These are phyloP conservation scores for Suhomyces kilbournensis DNA, from an alignment of 805 yeast genomes.

Conservation along the genomic window DNA sequence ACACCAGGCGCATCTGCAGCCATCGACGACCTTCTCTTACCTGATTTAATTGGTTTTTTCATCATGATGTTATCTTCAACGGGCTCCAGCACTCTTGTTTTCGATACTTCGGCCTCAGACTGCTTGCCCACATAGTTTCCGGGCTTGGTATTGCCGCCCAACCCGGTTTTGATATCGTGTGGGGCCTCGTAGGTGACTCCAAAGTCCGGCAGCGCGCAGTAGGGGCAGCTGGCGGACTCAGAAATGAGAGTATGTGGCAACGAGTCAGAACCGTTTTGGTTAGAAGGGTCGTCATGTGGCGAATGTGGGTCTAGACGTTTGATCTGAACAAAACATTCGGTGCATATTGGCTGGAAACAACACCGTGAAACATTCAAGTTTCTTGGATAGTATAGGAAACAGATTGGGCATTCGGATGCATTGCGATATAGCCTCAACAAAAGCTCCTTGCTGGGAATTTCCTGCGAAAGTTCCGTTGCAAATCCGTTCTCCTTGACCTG, in stretches of 20 bases:
- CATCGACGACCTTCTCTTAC: conserved; percentile 41
- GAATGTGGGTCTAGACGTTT: conserved; percentile 90
- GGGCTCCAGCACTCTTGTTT: conserved; percentile 1
- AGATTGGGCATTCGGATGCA: conserved; percentile 88
- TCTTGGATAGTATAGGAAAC: conserved; percentile 82
- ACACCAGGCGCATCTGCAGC: conserved; percentile 70
- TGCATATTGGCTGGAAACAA: conserved; percentile 89
- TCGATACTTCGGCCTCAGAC: conserved; percentile 5
- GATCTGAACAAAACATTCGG: conserved; percentile 96
- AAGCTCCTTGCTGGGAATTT: conserved; percentile 43
- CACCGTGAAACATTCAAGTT: conserved; percentile 79
- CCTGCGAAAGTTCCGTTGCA: conserved; percentile 12
- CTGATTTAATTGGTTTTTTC: background rate
- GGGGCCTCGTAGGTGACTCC: conserved; percentile 82
- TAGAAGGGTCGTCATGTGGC: conserved; percentile 63
- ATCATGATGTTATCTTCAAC: conserved; percentile 15
- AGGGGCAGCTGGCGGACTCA: conserved; percentile 90
- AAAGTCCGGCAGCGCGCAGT: conserved; percentile 83
- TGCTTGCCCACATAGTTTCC: conserved; percentile 25
- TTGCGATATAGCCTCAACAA: conserved; percentile 60
- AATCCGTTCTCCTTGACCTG: background rate
- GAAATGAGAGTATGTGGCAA: conserved; percentile 67
- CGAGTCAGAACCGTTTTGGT: conserved; percentile 5
- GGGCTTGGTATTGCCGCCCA: conserved; percentile 54
- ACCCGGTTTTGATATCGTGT: conserved; percentile 49